phyloP scores from a whole-genome alignment of 2,329 filamentous ascomycete species.

The Pseudophaeomoniella oleicola region DNA sequence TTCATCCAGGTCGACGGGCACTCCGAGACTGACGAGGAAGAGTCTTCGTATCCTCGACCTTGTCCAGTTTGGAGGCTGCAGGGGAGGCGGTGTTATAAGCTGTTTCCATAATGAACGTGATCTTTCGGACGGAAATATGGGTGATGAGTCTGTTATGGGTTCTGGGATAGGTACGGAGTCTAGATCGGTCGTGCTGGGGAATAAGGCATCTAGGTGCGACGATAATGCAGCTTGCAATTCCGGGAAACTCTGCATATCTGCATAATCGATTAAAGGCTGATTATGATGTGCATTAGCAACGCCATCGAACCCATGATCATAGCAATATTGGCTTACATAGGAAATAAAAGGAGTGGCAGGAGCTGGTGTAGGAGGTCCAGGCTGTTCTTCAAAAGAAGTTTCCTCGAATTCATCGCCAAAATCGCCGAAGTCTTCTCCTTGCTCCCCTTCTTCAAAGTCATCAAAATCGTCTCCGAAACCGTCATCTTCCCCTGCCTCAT shows the following conservation, averaged over 20 bases:
- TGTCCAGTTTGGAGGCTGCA: constrained; percentile 96
- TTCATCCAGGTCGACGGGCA: constrained; percentile 92
- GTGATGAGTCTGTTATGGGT: constrained; percentile 25
- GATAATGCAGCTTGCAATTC: constrained; percentile 24
- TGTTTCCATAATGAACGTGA: constrained; percentile 92
- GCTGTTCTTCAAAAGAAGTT: constrained; percentile 16
- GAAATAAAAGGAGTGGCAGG: constrained; percentile 18
- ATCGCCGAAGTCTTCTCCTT: constrained; percentile 45
- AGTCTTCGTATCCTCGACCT: constrained; percentile 86
- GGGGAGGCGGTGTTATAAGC: constrained; percentile 80
- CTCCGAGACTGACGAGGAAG: constrained; percentile 88
- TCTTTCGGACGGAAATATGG: constrained; percentile 70
- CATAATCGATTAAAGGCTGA: constrained; percentile 33
- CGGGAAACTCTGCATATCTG: constrained; percentile 31
- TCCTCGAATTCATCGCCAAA: constrained; percentile 55
- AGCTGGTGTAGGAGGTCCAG: constrained; percentile 12
- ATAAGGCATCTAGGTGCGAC: constrained; percentile 27
- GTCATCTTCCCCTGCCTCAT: constrained; percentile 39
- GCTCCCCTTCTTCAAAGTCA: constrained; percentile 37
- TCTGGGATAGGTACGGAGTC: constrained; percentile 20
- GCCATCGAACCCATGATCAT: constrained; percentile 4
- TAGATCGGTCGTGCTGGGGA: constrained; percentile 24
- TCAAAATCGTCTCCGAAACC: constrained; percentile 49
- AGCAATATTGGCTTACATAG: constrained; percentile 25
- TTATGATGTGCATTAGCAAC: constrained; percentile 2